Conservation (phyloP, 495 filamentous ascomycete species). For the Neurospora tetraspora region DNA sequence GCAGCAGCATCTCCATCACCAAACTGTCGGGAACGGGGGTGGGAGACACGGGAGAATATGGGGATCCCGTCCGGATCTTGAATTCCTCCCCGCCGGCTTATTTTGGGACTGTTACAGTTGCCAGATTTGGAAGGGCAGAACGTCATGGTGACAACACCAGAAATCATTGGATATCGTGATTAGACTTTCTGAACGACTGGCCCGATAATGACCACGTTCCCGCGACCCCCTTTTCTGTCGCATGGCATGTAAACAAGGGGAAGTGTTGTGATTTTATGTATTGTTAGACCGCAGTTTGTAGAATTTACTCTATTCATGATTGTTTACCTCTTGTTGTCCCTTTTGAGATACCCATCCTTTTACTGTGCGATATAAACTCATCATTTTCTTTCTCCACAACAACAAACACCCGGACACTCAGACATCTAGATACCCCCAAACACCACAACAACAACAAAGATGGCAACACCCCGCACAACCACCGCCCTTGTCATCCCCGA, state of each 20-base stretch:
- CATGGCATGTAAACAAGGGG: neutral
- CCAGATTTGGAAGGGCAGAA: neutral
- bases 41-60: neutral
- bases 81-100: neutral
- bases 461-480: slow-evolving; percentile 12
- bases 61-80: neutral
- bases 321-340: neutral
- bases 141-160: neutral
- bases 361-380: neutral
- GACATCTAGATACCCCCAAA: neutral
- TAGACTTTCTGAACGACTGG: neutral
- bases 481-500: slow-evolving; percentile 21
- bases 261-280: neutral
- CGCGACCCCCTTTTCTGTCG: neutral
- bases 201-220: neutral
- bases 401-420: neutral
- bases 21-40: neutral
- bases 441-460: neutral
- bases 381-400: neutral
- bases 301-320: neutral
- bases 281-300: neutral
- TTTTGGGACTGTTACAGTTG: neutral
- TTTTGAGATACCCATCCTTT: neutral
- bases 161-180: neutral
- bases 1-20: neutral